phyloP scores from a whole-genome alignment of 495 filamentous ascomycete species.

The Trichoderma asperelloides region DNA sequence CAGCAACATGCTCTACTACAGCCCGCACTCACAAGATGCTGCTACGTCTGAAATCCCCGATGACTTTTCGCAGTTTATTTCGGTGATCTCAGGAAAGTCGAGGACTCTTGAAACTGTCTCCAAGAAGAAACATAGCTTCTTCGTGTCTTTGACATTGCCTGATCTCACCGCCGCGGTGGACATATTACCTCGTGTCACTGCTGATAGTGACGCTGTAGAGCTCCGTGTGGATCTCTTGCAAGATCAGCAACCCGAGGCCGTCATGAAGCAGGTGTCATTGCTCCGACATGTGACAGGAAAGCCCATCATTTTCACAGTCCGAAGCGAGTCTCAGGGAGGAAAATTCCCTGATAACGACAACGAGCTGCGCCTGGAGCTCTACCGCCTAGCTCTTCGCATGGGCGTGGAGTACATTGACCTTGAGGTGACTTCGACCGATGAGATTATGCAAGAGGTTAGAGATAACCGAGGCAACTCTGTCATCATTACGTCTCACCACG shows the following conservation, averaged over 20 bases:
- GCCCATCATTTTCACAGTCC: constrained; percentile 88
- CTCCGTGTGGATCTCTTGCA: constrained; percentile 84
- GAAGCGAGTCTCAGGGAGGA: constrained; percentile 79
- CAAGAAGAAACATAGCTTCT: constrained; percentile 75
- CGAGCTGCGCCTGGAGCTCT: constrained; percentile 61
- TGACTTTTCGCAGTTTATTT: constrained; percentile 74
- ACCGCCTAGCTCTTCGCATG: constrained; percentile 66
- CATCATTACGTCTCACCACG: constrained; percentile 94
- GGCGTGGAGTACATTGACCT: constrained; percentile 90
- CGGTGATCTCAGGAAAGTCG: constrained; percentile 58
- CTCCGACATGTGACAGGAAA: constrained; percentile 66
- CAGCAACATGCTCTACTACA: constrained; percentile 92
- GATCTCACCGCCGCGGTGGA: constrained; percentile 54
- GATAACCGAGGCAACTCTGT: constrained; percentile 58
- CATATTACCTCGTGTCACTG: constrained; percentile 59
- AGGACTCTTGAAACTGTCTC: constrained; percentile 56
- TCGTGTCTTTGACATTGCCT: constrained; percentile 82
- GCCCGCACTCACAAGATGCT: constrained; percentile 39
- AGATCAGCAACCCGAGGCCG: constrained; percentile 66
- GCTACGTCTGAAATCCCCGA: constrained; percentile 29
- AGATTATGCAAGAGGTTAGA: constrained; percentile 57
- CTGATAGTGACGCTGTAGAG: constrained; percentile 91
- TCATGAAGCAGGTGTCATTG: constrained; percentile 72
- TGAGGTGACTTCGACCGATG: constrained; percentile 77
- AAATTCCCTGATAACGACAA: constrained; percentile 73